Evolutionary conservation across 2,329 filamentous ascomycete species (phyloP), one percentile per base, ranked within the genome.

Genomic region (Chaetomium sp.): DNA sequence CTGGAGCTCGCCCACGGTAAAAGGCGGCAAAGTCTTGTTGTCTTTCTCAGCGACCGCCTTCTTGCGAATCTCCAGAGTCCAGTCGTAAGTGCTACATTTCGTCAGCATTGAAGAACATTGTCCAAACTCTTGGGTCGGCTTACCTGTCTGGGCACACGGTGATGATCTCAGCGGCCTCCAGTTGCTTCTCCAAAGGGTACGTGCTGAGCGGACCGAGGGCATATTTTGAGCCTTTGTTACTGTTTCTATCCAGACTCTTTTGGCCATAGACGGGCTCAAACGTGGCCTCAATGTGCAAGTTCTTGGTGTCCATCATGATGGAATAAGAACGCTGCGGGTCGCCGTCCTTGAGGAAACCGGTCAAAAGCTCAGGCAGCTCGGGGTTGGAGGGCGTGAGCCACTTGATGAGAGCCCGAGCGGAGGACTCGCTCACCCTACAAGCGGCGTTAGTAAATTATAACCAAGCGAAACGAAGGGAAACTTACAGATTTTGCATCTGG

Each of bases 71-170:
- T 66, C 65, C 2, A 76, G 47, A 3, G 66, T 66, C 74, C 74
- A 76, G 56, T 75, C 72, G 7, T 71, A 59, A 3, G 54, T 54
- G 42, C 72, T 73, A 27, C 10, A 8, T 0, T 27, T 27, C 19
- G 19, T 48, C 3, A 12, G 9, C 8, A 35, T 36, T 4, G 48
- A 27, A 42, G 53, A 68, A 43, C 67, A 62, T 45, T 35, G 14
- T 12, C 53, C 38, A 38, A 1, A 33, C 27, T 34, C 34, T 19
- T 6, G 36, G 7, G 3, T 27, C 34, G 19, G 10, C 66, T 59
- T 64, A 70, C 71, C 63, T 68, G 52, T 67, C 65, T 3, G 69
- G 64, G 42, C 69, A 70, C 6, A 68, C 58, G n/a, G 62, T 68
- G 1, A 62, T 58, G 11, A 71, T 55, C 37, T 68, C 64, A 4